Conservation (phyloP, 805 yeast species). For the Candida cerambycidarum region DNA sequence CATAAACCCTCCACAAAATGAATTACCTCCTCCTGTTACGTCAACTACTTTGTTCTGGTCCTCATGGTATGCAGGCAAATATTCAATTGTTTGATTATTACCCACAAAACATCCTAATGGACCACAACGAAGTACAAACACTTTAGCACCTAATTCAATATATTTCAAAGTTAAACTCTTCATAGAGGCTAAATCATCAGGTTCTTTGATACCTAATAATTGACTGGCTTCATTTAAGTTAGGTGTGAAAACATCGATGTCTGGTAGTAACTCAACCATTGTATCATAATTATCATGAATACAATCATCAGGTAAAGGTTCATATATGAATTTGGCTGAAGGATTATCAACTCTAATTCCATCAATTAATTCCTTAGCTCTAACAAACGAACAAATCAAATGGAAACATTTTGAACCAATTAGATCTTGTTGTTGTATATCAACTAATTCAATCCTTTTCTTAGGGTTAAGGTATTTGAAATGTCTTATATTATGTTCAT, state of each 20-base stretch:
- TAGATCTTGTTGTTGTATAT: constrained; percentile 44
- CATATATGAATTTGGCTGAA: constrained; percentile 63
- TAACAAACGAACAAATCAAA: constrained; percentile 67
- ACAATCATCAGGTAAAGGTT: constrained; percentile 83
- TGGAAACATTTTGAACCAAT: constrained; percentile 53
- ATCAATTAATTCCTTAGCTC: constrained; percentile 52
- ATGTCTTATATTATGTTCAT: constrained; percentile 50
- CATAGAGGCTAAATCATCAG: constrained; percentile 4
- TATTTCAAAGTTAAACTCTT: constrained; percentile 32
- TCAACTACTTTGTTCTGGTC: constrained; percentile 36
- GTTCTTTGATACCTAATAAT: constrained; percentile 51
- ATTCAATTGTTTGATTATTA: constrained; percentile 24
- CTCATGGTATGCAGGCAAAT: constrained; percentile 77
- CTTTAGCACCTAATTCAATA: constrained; percentile 20
- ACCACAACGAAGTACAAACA: constrained; percentile 75
- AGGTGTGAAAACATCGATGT: constrained; percentile 70
- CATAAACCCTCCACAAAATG: constrained; percentile 46
- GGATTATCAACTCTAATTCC: constrained; percentile 25
- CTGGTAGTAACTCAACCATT: constrained; percentile 38
- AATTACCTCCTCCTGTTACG: constrained; percentile 48
- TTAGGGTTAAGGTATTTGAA: constrained; percentile 67
- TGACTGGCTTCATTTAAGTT: constrained; percentile 81
- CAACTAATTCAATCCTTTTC: constrained; percentile 55
- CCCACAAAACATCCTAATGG: constrained; percentile 60
- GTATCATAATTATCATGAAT: constrained; percentile 40